Conservation (phyloP, 768 basidiomycete species). For the Suillus luteus region DNA sequence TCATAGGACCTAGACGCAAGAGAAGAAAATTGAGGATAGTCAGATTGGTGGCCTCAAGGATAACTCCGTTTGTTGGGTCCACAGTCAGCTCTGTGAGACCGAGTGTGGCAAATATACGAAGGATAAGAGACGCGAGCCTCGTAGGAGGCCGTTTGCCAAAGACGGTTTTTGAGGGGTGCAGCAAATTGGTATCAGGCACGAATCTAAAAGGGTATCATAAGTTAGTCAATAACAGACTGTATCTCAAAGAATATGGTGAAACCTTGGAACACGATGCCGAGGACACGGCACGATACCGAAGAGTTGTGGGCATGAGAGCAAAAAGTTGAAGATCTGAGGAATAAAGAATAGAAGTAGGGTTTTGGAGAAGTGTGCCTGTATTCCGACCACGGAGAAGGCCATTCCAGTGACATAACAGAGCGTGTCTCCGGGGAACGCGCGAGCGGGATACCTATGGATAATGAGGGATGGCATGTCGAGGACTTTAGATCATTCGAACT, state of each 20-base stretch:
- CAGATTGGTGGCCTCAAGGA: constrained; percentile 80
- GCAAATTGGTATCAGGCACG: constrained; percentile 69
- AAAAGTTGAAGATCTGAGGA: constrained; percentile 97
- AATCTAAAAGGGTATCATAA: constrained; percentile 50
- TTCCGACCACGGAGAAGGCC: constrained; percentile 97
- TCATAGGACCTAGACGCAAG: constrained; percentile 79
- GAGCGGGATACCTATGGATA: constrained; percentile 84
- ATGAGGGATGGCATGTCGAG: background rate
- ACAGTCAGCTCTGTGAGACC: constrained; percentile 66
- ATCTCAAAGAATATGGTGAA: constrained; percentile 9
- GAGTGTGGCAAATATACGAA: constrained; percentile 61
- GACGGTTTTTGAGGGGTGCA: constrained; percentile 71
- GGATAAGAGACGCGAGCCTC: constrained; percentile 49
- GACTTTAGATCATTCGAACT: constrained; percentile 27
- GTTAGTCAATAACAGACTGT: background rate
- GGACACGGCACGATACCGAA: constrained; percentile 95
- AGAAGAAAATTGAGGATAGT: constrained; percentile 90
- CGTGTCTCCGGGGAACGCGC: constrained; percentile 94
- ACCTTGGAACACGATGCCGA: constrained; percentile 91
- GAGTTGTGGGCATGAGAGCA: constrained; percentile 91
- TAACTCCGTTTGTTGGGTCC: constrained; percentile 54
- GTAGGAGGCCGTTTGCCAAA: constrained; percentile 60
- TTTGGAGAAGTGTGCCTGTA: constrained; percentile 97
- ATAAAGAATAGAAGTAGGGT: constrained; percentile 95
- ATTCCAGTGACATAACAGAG: constrained; percentile 97